Base-by-base conservation (phyloP, 2,329 filamentous ascomycete species). In the Ilyonectria sp. region DNA sequence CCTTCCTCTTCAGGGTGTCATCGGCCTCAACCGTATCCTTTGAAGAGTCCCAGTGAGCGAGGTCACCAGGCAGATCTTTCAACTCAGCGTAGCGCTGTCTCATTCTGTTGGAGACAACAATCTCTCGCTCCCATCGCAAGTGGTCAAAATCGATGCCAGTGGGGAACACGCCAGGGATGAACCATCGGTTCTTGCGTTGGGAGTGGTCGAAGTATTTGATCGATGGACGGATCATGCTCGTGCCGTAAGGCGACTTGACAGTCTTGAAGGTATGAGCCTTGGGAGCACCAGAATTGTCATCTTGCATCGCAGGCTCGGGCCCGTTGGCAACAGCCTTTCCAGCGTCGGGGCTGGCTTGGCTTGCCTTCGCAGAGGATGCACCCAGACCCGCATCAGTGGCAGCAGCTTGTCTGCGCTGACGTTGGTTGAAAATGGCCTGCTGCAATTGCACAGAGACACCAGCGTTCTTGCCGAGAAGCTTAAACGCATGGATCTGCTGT, bases 401-500 rank as follows among this genome's bases (percentile, higher is more conserved):
- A 15, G 89, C 85, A 29, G 90, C 85, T 63, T 82, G 80, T 74
- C 92, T 89, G 72, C 91, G 91, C 72, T 91, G 88, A 55, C 92
- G 90, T 65, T 92, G 90, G 50, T 92, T 87, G 78, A 95, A 97
- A 43, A 98, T 91, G 55, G 93, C 90, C 76, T 95, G 93, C 78
- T 97, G 94, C 71, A 97, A 88, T 69, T 90, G 87, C 33, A 89
- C 82, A 1, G 95, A 94, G 4, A 98, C 90, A 1, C 94, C 92
- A 15, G 92, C 86, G 73, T 97, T 97, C 81, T 96, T 97, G 6
- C 93, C 92, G 4, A 99, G 86, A 72, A 94, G 87, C 81, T 97
- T 97, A 82, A 98, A 98, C 0, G 95, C 95, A 74, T 92, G 87
- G 57, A 98, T 97, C 79, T 99, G 96, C 71, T 93, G 91, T 67